A percentile compares a stretch with the other conserved stretches of the same genome.
Conservation (phyloP, 257 asterid genomes). For the Cinchona pubescens region DNA sequence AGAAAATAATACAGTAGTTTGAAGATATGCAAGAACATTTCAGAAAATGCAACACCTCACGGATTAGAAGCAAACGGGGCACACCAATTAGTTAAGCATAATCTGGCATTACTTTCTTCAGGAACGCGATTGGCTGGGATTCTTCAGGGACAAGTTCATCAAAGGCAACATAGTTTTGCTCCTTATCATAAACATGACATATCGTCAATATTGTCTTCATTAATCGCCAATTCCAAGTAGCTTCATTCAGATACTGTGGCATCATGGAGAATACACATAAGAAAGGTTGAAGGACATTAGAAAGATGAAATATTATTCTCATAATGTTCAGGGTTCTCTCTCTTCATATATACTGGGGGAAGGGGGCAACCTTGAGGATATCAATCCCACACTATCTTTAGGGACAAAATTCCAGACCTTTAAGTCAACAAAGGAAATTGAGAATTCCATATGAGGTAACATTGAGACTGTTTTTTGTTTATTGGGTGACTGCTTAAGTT, state of each 20-base stretch:
- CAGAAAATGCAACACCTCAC: conserved; percentile 1
- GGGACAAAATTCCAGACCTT: not conserved
- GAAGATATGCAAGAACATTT: not conserved
- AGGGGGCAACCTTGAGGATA: not conserved
- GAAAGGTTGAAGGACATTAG: not conserved
- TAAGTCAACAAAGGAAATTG: not conserved
- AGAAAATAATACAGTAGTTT: not conserved
- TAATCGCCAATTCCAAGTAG: conserved; percentile 94
- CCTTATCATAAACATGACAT: conserved; percentile 74
- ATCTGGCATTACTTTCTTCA: conserved; percentile 87
- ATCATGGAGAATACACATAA: conserved; percentile 6
- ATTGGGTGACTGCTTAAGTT: not conserved
- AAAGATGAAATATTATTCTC: not conserved
- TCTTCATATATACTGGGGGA: not conserved
- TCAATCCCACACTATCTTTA: not conserved
- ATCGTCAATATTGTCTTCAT: conserved; percentile 91
- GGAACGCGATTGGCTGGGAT: conserved; percentile 71
- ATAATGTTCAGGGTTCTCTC: not conserved
- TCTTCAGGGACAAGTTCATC: conserved; percentile 80
- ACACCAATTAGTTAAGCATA: conserved; percentile 45
- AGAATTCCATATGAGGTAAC: not conserved
- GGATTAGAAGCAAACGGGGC: not conserved
- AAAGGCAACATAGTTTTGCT: conserved; percentile 61
- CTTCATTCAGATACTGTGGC: conserved; percentile 84
- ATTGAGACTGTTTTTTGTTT: not conserved